A percentile compares a stretch with the other conserved stretches of the same genome.
phyloP scores from a whole-genome alignment of 225 moss, liverwort and hornwort genomes.

The Marchantia polymorpha region DNA sequence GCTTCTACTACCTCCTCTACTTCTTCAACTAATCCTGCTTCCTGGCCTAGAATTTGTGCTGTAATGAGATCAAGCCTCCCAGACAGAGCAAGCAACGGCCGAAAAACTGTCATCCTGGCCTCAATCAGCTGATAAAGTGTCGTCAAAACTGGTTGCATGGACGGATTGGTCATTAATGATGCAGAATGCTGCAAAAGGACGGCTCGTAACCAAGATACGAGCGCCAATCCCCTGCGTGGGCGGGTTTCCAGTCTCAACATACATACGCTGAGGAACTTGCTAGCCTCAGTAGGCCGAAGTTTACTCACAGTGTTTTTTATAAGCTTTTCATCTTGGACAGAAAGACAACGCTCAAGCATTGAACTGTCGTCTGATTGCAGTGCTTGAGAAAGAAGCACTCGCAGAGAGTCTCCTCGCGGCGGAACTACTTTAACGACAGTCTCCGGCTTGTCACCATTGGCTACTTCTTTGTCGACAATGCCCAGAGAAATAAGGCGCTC shows the following conservation, averaged over 20 bases:
- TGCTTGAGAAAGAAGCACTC: conserved; percentile 83
- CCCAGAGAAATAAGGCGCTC: conserved; percentile 74
- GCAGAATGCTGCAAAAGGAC: conserved; percentile 79
- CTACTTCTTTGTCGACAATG: conserved; percentile 45
- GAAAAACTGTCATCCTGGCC: conserved; percentile 69
- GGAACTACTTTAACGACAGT: conserved; percentile 38
- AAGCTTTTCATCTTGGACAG: conserved; percentile 64
- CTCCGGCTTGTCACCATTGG: conserved; percentile 26
- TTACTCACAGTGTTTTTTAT: conserved; percentile 62
- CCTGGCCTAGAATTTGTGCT: conserved; percentile 72
- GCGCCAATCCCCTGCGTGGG: conserved; percentile 62
- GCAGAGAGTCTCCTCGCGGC: conserved; percentile 63
- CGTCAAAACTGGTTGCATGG: conserved; percentile 74
- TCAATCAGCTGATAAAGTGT: conserved; percentile 78
- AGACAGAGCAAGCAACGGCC: conserved; percentile 74
- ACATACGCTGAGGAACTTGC: conserved; percentile 60
- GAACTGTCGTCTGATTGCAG: conserved; percentile 69
- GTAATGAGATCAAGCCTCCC: conserved; percentile 88
- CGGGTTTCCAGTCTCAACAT: conserved; percentile 71
- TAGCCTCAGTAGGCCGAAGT: conserved; percentile 64
- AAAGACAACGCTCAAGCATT: conserved; percentile 68
- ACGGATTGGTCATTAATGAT: conserved; percentile 71
- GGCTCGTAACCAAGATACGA: conserved; percentile 87
- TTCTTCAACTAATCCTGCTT: conserved; percentile 40
- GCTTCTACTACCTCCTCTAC: conserved; percentile 58